phyloP scores from a whole-genome alignment of 768 basidiomycete species.

The Naganishia vishniacii region DNA sequence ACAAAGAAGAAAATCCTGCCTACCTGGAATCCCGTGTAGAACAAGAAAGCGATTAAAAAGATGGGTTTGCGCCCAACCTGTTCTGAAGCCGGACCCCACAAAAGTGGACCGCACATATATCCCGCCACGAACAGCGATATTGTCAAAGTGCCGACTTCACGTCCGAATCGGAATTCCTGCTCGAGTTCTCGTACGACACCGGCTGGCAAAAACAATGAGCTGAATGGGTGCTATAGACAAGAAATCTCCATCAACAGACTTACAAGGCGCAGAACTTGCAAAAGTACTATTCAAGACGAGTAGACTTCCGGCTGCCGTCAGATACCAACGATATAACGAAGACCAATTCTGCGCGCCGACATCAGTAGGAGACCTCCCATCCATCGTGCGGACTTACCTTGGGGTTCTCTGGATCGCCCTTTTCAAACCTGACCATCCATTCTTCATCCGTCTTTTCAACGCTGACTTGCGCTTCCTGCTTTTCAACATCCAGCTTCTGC shows the following conservation, averaged over 20 bases:
- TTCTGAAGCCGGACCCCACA: slow-evolving; percentile 43
- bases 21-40: slow-evolving; percentile 43
- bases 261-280: slow-evolving; percentile 42
- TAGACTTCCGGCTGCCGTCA: slow-evolving; percentile 41
- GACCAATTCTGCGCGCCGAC: slow-evolving; percentile 36
- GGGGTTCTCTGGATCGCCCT: slow-evolving; percentile 43
- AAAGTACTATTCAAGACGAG: slow-evolving; percentile 47
- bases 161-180: slow-evolving; percentile 38
- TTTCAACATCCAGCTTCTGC: slow-evolving; percentile 6
- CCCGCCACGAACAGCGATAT: slow-evolving; percentile 44
- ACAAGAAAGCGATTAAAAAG: slow-evolving; percentile 48
- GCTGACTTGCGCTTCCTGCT: slow-evolving; percentile 6
- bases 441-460: slow-evolving; percentile 34
- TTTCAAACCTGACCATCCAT: slow-evolving; percentile 43
- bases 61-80: slow-evolving; percentile 48
- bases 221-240: not conserved
- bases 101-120: slow-evolving; percentile 47
- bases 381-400: too few species aligned
- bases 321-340: slow-evolving; percentile 39
- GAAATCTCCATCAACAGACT: not conserved
- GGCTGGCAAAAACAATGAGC: not conserved
- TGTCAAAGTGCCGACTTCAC: slow-evolving; percentile 42
- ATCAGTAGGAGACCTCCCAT: too few species aligned
- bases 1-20: too few species aligned
- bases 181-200: slow-evolving; percentile 40